phyloP scores from a whole-genome alignment of 306 rosid genomes.

The Echinosophora koreensis region DNA sequence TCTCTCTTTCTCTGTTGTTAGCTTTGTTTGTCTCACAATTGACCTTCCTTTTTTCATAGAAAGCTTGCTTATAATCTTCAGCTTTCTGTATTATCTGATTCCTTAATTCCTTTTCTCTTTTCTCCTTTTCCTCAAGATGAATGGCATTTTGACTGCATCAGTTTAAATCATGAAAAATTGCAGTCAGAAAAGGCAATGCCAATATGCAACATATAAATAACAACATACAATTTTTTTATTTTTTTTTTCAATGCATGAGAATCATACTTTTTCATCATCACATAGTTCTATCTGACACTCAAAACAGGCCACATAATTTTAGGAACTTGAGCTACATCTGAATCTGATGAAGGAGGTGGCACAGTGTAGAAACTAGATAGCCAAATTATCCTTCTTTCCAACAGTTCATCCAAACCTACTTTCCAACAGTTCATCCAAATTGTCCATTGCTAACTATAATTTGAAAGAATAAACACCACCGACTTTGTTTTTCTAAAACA shows the following conservation, averaged over 20 bases:
- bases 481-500: background rate
- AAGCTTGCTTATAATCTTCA: constrained; percentile 77
- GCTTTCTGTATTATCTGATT: constrained; percentile 89
- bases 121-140: constrained; percentile 89
- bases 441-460: background rate
- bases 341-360: background rate
- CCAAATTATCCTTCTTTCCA: background rate
- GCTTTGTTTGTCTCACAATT: constrained; percentile 74
- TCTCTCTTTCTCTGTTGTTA: constrained; percentile 86
- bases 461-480: background rate
- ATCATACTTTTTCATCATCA: background rate
- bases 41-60: constrained; percentile 80
- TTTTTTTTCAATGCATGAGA: background rate
- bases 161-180: background rate
- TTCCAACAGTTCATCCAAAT: background rate
- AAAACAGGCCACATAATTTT: background rate
- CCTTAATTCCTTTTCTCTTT: constrained; percentile 82
- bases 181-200: constrained; percentile 18
- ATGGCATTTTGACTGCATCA: constrained; percentile 73
- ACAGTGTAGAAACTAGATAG: background rate
- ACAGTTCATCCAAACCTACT: background rate
- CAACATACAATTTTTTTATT: background rate
- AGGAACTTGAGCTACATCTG: background rate
- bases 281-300: background rate
- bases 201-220: background rate